phyloP scores from a whole-genome alignment of 2,329 filamentous ascomycete genomes.

The Cryphonectria japonica region DNA sequence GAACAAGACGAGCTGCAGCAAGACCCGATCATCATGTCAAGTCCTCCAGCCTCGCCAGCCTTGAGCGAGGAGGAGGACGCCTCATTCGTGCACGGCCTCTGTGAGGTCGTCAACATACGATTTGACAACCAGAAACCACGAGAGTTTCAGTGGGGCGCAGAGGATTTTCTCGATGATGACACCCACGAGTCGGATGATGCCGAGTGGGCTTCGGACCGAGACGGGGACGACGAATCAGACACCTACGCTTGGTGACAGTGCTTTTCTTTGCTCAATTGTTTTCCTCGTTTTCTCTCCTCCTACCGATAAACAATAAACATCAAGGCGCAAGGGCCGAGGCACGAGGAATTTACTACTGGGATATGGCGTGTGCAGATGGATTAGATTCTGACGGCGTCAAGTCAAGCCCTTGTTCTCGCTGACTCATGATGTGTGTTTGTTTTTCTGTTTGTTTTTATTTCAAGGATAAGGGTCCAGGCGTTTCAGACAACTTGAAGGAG shows the following conservation, averaged over 20 bases:
- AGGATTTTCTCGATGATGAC: slow-evolving; percentile 67
- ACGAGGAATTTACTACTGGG: background rate
- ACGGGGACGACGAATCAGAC: slow-evolving; percentile 63
- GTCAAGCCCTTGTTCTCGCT: background rate
- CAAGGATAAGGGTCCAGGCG: background rate
- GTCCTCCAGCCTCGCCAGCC: slow-evolving; percentile 16
- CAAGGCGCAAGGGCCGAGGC: background rate
- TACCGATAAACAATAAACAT: background rate
- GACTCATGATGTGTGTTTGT: background rate
- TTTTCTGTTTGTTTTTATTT: background rate
- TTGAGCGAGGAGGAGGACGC: slow-evolving; percentile 21
- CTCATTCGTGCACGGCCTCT: slow-evolving; percentile 66
- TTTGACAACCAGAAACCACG: slow-evolving; percentile 77
- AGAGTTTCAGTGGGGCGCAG: slow-evolving; percentile 70
- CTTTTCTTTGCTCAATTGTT: background rate
- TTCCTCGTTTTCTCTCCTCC: background rate
- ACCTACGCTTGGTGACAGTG: slow-evolving; percentile 33
- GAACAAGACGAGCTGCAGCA: slow-evolving; percentile 26
- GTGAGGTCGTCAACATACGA: slow-evolving; percentile 69
- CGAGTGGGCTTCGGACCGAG: slow-evolving; percentile 52
- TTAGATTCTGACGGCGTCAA: slow-evolving; percentile 21
- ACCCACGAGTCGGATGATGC: slow-evolving; percentile 60
- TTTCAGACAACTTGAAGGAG: background rate
- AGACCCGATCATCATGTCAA: slow-evolving; percentile 17
- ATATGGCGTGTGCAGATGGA: slow-evolving; percentile 22